phyloP scores from a whole-genome alignment of 345 rosid species.

The Citrus maxima region DNA sequence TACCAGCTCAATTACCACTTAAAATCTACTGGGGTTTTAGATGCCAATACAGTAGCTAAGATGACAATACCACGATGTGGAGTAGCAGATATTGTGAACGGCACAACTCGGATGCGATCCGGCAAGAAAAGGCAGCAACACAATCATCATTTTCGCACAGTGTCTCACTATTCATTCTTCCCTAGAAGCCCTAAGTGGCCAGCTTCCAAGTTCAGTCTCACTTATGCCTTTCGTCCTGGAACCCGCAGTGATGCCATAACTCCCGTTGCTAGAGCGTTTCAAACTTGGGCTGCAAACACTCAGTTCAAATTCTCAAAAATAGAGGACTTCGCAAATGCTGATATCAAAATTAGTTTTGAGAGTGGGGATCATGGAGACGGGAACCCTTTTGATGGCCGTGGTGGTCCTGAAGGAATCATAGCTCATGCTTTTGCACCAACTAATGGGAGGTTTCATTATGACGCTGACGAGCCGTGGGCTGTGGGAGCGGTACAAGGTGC shows the following conservation, averaged over 20 bases:
- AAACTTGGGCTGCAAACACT: slow-evolving; percentile 21
- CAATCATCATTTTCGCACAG: slow-evolving; percentile 9
- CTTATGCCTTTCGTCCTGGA: slow-evolving; percentile 15
- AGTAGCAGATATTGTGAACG: slow-evolving; percentile 30
- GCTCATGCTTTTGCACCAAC: slow-evolving; percentile 32
- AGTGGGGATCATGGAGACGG: slow-evolving; percentile 25
- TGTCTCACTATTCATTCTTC: slow-evolving; percentile 26
- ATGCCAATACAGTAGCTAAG: slow-evolving; percentile 11
- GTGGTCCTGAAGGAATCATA: neutral
- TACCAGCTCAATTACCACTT: slow-evolving; percentile 33
- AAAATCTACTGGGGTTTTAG: slow-evolving; percentile 20
- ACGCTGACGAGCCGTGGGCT: slow-evolving; percentile 23
- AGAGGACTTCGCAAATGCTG: neutral
- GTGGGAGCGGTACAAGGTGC: neutral
- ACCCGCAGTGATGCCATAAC: neutral
- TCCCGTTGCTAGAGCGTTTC: slow-evolving; percentile 21
- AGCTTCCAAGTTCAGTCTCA: slow-evolving; percentile 30
- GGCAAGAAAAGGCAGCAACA: slow-evolving; percentile 9
- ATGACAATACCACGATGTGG: slow-evolving; percentile 40
- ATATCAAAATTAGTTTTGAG: slow-evolving; percentile 23
- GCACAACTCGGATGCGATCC: slow-evolving; percentile 24
- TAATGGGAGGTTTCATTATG: slow-evolving; percentile 25
- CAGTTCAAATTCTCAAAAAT: slow-evolving; percentile 22
- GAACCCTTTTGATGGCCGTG: slow-evolving; percentile 11
- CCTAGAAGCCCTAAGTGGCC: slow-evolving; percentile 22